phyloP scores from a whole-genome alignment of 2,329 filamentous ascomycete species.

The Colletotrichum zoysiae region DNA sequence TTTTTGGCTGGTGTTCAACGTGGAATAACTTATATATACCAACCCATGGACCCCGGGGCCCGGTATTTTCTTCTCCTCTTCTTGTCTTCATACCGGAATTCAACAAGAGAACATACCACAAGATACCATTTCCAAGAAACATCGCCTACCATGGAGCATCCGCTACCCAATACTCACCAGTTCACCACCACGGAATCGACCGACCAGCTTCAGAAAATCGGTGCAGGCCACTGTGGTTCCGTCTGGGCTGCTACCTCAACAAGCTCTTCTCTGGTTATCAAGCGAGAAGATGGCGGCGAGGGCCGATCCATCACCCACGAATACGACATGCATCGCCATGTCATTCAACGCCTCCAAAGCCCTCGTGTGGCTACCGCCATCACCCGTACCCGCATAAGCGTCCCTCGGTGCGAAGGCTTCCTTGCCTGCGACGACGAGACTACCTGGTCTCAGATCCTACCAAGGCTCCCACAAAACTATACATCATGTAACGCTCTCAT shows the following conservation, averaged over 20 bases:
- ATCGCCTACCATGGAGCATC: not conserved
- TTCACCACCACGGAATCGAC: not conserved
- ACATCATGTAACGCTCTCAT: constrained; percentile 47
- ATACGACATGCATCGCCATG: constrained; percentile 32
- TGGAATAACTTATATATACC: too few relatives aligned
- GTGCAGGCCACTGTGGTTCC: constrained; percentile 32
- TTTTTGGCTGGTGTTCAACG: too few relatives aligned
- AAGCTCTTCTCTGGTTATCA: constrained; percentile 24
- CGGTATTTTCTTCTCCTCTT: not conserved
- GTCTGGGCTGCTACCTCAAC: constrained; percentile 18
- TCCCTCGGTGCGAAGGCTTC: constrained; percentile 15
- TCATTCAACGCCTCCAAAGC: not conserved
- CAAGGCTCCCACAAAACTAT: constrained; percentile 43
- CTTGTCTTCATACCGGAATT: too few relatives aligned
- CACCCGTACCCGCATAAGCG: not conserved
- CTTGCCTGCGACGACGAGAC: not conserved
- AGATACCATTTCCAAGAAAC: not conserved
- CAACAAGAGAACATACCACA: not conserved
- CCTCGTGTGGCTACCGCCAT: not conserved
- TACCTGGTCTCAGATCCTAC: constrained; percentile 43
- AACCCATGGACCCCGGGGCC: too few relatives aligned
- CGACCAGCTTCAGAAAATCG: constrained; percentile 13
- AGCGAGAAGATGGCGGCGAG: constrained; percentile 42
- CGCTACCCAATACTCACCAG: not conserved
- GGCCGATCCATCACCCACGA: constrained; percentile 42